Conservation (phyloP, 1,284 basidiomycete species). For the Irpex rosettiformis region DNA sequence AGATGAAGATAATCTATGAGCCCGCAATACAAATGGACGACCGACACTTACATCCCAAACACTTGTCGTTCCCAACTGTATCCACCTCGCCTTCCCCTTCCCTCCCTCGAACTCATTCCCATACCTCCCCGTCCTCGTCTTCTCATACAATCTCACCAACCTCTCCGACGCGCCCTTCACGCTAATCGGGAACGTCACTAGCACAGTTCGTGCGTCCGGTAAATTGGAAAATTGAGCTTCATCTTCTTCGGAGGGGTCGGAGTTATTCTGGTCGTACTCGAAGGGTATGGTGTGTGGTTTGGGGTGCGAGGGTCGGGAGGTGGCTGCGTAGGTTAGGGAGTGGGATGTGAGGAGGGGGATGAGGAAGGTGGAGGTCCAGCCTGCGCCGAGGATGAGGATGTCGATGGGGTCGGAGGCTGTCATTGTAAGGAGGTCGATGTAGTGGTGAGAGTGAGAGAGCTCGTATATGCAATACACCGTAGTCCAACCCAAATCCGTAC, state of each 20-base stretch:
- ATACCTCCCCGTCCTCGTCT: slow-evolving; percentile 25
- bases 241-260: slow-evolving; percentile 37
- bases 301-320: slow-evolving; percentile 47
- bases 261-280: slow-evolving; percentile 41
- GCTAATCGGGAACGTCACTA: slow-evolving; percentile 62
- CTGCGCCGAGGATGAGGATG: slow-evolving; percentile 64
- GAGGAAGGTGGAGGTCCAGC: slow-evolving; percentile 66
- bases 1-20: neutral
- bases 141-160: slow-evolving; percentile 33
- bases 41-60: slow-evolving; percentile 54
- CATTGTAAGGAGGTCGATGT: neutral
- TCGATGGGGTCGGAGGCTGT: slow-evolving; percentile 33
- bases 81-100: slow-evolving; percentile 34
- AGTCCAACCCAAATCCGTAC: no score
- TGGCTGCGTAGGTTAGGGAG: slow-evolving; percentile 47
- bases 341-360: slow-evolving; percentile 46
- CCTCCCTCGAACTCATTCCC: no score
- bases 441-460: neutral
- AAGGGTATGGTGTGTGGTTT: slow-evolving; percentile 41
- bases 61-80: slow-evolving; percentile 59
- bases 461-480: no score
- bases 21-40: neutral
- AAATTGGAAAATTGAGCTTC: slow-evolving; percentile 39
- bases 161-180: slow-evolving; percentile 39
- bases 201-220: slow-evolving; percentile 53